phyloP scores from a whole-genome alignment of 495 filamentous ascomycete genomes.

The Neohortaea acidophila region DNA sequence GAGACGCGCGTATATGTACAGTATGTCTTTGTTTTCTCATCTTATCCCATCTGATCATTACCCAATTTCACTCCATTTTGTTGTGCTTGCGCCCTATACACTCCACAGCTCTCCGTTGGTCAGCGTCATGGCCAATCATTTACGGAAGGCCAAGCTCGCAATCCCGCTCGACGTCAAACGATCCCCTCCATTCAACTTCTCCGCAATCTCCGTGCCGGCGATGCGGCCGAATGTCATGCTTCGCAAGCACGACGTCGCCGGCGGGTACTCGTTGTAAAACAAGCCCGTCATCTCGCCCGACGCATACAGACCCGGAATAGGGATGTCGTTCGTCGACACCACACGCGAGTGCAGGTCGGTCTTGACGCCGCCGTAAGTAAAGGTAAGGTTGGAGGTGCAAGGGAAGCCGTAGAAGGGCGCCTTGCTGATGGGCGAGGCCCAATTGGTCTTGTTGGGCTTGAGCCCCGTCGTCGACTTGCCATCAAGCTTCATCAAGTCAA shows the following conservation, averaged over 20 bases:
- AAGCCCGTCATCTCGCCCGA: conserved; percentile 15
- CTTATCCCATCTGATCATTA: too few species aligned
- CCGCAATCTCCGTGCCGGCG: conserved; percentile 13
- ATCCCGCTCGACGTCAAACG: too few species aligned
- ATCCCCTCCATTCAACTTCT: conserved; percentile 7
- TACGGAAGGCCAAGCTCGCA: too few species aligned
- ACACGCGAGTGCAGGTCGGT: conserved; percentile 15
- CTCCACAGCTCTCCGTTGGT: too few species aligned
- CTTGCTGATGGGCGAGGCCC: conserved; percentile 17
- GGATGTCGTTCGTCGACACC: conserved; percentile 17
- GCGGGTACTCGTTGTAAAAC: conserved; percentile 20
- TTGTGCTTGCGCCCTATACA: too few species aligned
- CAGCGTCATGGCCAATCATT: too few species aligned
- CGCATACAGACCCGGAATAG: conserved; percentile 14
- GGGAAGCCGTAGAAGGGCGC: conserved; percentile 18
- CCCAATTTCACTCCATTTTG: too few species aligned
- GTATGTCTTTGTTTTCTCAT: too few species aligned
- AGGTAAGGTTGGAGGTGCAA: conserved; percentile 11
- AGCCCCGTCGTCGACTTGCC: conserved; percentile 18
- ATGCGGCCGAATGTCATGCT: conserved; percentile 17
- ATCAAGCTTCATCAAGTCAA: conserved; percentile 22
- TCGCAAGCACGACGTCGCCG: conserved; percentile 16
- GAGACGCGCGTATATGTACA: too few species aligned
- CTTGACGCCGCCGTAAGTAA: conserved; percentile 19
- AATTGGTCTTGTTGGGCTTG: conserved; percentile 20